phyloP scores from a whole-genome alignment of 108 stramenopile genomes.

The Nitzschia putrida region DNA sequence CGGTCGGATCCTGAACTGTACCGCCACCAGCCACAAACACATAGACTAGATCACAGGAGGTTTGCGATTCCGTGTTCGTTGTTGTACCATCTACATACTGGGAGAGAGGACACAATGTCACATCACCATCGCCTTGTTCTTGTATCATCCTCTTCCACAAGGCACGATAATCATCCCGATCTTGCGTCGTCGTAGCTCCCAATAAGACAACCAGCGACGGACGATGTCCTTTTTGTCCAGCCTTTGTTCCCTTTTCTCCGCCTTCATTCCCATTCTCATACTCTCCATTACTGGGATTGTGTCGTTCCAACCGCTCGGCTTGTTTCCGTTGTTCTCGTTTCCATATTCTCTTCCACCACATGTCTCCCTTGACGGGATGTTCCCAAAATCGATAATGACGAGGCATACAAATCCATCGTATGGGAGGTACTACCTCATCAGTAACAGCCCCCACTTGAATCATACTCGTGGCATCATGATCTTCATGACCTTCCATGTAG shows the following conservation, averaged over 20 bases:
- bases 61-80: background rate
- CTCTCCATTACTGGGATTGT: background rate
- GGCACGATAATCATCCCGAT: background rate
- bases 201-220: background rate
- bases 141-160: background rate
- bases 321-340: slow-evolving; percentile 23
- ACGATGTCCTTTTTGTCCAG: too few species aligned
- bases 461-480: slow-evolving; percentile 56
- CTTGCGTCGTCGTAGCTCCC: background rate
- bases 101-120: background rate
- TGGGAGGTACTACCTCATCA: too few species aligned
- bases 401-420: slow-evolving; percentile 26
- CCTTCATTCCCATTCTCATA: background rate
- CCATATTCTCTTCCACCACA: slow-evolving; percentile 40
- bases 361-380: slow-evolving; percentile 53
- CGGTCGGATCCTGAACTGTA: background rate
- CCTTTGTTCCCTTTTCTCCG: too few species aligned
- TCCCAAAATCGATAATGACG: slow-evolving; percentile 52
- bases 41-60: slow-evolving; percentile 11
- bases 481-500: slow-evolving; percentile 51
- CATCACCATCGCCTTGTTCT: background rate
- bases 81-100: background rate
- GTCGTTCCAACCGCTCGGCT: background rate
- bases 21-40: slow-evolving; percentile 14
- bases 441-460: slow-evolving; percentile 2